Evolutionary conservation across 371 early-diverging fungal species (phyloP).

Genomic region (Cladochytrium tenue): DNA sequence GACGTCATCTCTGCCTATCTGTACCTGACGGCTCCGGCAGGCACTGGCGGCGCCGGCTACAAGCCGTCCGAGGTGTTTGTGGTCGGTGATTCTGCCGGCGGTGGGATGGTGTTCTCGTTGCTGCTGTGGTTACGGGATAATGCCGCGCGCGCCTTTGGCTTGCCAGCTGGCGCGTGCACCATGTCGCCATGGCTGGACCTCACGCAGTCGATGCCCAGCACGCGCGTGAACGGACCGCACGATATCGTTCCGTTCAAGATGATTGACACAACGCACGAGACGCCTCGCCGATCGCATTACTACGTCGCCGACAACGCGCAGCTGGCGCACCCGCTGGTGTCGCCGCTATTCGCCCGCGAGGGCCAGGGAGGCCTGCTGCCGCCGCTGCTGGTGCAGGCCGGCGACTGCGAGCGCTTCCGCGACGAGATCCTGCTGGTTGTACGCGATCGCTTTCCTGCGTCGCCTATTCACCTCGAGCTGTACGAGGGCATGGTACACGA

Average conservation of each 20-base stretch:
- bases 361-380: constrained; percentile 19
- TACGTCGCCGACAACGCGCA: constrained; percentile 23
- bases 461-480: constrained; percentile 36
- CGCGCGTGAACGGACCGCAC: background rate
- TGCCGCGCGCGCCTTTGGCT: constrained; percentile 20
- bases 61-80: constrained; percentile 21
- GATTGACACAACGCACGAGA: constrained; percentile 24
- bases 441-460: no score
- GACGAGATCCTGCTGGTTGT: no score
- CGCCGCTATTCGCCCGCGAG: constrained; percentile 27
- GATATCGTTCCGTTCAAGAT: constrained; percentile 21
- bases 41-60: constrained; percentile 23
- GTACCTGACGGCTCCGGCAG: constrained; percentile 58
- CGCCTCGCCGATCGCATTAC: constrained; percentile 33
- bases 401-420: constrained; percentile 59
- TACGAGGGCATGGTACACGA: constrained; percentile 46
- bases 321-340: constrained; percentile 30
- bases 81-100: constrained; percentile 66
- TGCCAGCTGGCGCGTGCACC: constrained; percentile 27
- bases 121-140: constrained; percentile 20
- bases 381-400: constrained; percentile 62
- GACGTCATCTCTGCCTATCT: constrained; percentile 77
- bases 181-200: constrained; percentile 33
- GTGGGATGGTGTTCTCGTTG: constrained; percentile 47
- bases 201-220: background rate